Conservation (phyloP, 2,329 filamentous ascomycete species). For the Penicillium sp. region DNA sequence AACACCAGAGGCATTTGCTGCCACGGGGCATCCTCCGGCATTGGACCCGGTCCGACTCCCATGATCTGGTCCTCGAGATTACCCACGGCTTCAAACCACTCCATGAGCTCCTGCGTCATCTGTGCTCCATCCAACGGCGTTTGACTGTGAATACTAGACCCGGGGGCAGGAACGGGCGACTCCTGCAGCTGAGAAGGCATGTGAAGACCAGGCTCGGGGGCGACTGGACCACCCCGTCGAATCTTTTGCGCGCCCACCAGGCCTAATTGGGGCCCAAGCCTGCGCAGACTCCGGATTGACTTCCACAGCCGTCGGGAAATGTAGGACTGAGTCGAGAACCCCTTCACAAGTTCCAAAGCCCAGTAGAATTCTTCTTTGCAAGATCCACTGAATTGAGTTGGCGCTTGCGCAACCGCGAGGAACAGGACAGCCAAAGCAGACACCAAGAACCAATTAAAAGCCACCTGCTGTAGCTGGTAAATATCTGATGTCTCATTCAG, state of each 20-base stretch:
- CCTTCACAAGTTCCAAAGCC: constrained; percentile 64
- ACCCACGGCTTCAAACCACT: constrained; percentile 63
- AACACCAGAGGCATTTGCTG: constrained; percentile 34
- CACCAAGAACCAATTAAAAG: constrained; percentile 67
- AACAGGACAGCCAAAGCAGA: constrained; percentile 64
- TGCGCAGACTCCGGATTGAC: constrained; percentile 61
- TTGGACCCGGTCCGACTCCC: constrained; percentile 30
- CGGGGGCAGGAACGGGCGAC: constrained; percentile 54
- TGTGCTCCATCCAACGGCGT: constrained; percentile 54
- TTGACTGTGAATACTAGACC: constrained; percentile 55
- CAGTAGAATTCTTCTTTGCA: constrained; percentile 67
- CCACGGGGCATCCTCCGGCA: constrained; percentile 21
- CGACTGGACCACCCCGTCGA: constrained; percentile 7
- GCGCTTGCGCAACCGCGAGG: constrained; percentile 63
- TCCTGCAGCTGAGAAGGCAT: constrained; percentile 32
- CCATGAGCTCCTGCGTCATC: constrained; percentile 60
- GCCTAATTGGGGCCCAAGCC: constrained; percentile 61
- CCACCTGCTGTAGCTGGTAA: constrained; percentile 62
- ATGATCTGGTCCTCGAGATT: constrained; percentile 50
- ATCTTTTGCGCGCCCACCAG: constrained; percentile 40
- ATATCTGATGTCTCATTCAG: constrained; percentile 63
- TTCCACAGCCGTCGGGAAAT: constrained; percentile 65
- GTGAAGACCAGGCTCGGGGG: background rate
- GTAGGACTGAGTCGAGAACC: constrained; percentile 60
- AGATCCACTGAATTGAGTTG: constrained; percentile 57